Base-by-base conservation (phyloP, 2,329 filamentous ascomycete genomes). In the Alternaria sp. region DNA sequence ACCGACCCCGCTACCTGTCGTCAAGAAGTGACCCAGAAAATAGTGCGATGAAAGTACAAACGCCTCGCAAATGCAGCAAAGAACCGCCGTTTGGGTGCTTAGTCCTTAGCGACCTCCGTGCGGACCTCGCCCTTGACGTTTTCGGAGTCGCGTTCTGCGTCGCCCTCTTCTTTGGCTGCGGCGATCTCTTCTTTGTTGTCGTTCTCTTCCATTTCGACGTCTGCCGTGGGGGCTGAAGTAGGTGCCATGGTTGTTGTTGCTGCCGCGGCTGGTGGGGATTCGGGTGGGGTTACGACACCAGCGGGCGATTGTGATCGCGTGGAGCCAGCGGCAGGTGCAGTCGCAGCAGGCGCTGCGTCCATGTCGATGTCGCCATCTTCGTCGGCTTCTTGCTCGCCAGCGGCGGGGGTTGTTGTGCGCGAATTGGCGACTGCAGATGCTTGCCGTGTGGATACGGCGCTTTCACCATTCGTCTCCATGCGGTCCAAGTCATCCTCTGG, bases 331-430 rank as follows among this genome's bases (percentile, higher is more conserved):
- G 69, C 54, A n/a, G 70, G 52, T 25, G 66, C 58, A 11, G 69
- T 46, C 3, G 63, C 49, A 19, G 60, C 66, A 45, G 68, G 67
- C 13, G 74, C 50, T 26, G 76, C 76, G 10, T 75, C 77, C 77
- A 79, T 79, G 1, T 78, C 74, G 23, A 79, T 69, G 57, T 80
- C 78, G n/a, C 72, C 77, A 43, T 80, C 77, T 13, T 77, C 74
- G 15, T 75, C 76, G 1, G 71, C 74, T 23, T 63, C 59, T 23
- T 69, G 69, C 21, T 72, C 71, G 10, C 60, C 64, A 26, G 70
- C 64, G 25, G 69, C 71, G 26, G 76, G 75, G 5, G 76, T 77
- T n/a, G 69, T 71, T 7, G 73, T 72, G 9, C 70, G 70, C 23
- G 73, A 75, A 23, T 63, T 61, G n/a, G 50, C 64, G 10, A 63